These are phyloP conservation scores for Epichloe bromicola DNA, from an alignment of 2,329 filamentous ascomycete species.

Conservation along the genomic window DNA sequence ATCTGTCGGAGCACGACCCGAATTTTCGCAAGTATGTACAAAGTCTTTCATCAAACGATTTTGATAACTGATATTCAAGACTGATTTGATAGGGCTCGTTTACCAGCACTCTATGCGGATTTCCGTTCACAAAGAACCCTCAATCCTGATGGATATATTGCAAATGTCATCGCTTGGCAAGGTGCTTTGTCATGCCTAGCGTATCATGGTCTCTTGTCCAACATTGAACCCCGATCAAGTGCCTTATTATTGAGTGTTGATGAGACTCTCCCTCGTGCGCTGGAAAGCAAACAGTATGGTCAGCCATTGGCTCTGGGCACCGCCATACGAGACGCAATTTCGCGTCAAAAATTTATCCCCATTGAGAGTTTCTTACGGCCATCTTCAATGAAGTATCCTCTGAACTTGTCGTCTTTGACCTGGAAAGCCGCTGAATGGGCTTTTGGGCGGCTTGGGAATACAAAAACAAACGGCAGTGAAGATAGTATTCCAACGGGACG, in stretches of 20 bases:
- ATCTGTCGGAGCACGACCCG: constrained; percentile 45
- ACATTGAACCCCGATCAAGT: constrained; percentile 27
- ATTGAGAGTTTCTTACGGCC: constrained; percentile 53
- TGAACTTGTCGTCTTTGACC: constrained; percentile 54
- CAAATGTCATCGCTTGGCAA: constrained; percentile 71
- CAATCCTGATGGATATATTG: constrained; percentile 75
- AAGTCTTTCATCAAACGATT: background rate
- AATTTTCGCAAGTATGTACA: constrained; percentile 42
- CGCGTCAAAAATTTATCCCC: constrained; percentile 55
- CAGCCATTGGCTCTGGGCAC: constrained; percentile 67
- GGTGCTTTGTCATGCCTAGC: constrained; percentile 58
- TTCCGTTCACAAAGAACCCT: constrained; percentile 60
- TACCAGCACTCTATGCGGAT: constrained; percentile 81
- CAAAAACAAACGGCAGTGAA: constrained; percentile 31
- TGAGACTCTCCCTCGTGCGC: constrained; percentile 52
- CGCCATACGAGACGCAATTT: constrained; percentile 63
- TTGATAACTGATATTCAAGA: background rate
- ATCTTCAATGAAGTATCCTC: constrained; percentile 58
- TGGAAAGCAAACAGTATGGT: constrained; percentile 69
- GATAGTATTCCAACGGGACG: constrained; percentile 47
- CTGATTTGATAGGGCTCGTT: constrained; percentile 46
- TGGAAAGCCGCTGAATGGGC: constrained; percentile 67
- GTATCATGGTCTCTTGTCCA: constrained; percentile 42
- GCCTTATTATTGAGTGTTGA: constrained; percentile 41
- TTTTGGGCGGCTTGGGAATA: constrained; percentile 53